These are phyloP conservation scores for Haberlea rhodopensis DNA, from an alignment of 257 asterid genomes.

Conservation along the genomic window DNA sequence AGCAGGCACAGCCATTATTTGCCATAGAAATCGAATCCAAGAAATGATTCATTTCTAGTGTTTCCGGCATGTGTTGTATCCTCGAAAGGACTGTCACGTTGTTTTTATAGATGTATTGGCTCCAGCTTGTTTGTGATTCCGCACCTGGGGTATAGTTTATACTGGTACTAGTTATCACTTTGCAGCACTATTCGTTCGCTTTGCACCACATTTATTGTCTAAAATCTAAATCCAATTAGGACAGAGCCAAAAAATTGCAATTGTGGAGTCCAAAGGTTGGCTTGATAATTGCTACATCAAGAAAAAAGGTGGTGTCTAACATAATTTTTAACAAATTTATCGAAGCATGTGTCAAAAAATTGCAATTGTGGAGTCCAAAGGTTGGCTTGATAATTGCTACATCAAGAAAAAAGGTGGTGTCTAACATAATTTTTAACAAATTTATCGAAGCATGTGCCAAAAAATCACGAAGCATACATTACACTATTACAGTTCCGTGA, in stretches of 20 bases:
- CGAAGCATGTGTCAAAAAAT: constrained; percentile 23
- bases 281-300: neutral
- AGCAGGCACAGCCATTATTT: constrained; percentile 47
- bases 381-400: neutral
- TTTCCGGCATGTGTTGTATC: neutral
- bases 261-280: neutral
- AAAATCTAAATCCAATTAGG: no score
- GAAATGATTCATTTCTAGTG: constrained; percentile 17
- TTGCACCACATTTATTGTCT: neutral
- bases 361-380: neutral
- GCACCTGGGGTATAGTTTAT: no score
- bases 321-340: neutral
- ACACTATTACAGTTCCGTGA: constrained; percentile 13
- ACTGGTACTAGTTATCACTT: neutral
- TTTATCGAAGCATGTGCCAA: constrained; percentile 18
- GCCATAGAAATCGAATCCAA: constrained; percentile 41
- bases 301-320: neutral
- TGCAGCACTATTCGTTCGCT: neutral
- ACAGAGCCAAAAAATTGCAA: no score
- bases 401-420: neutral
- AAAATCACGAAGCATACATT: constrained; percentile 18
- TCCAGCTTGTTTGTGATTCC: neutral
- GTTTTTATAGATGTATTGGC: neutral
- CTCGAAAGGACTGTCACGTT: no score
- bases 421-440: neutral